Conservation (phyloP, 2,329 filamentous ascomycete species). For the Dactylellina drechsleri region DNA sequence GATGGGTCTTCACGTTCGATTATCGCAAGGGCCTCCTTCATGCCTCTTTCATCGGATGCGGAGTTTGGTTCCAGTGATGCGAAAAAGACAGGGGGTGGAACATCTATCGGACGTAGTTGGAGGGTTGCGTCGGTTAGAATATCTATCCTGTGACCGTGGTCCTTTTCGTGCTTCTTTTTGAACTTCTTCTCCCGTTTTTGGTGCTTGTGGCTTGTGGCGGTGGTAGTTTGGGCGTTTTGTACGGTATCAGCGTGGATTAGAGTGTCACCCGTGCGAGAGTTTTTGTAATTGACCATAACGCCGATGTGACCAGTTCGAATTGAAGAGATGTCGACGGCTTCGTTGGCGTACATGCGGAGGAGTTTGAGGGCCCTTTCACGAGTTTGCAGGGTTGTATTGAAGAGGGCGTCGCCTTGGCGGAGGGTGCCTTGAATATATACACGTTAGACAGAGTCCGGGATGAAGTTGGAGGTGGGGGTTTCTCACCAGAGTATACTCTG, state of each 20-base stretch:
- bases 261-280: slow-evolving; percentile 93
- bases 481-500: slow-evolving; percentile 93
- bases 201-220: slow-evolving; percentile 43
- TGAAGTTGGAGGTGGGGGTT: slow-evolving; percentile 72
- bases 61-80: slow-evolving; percentile 88
- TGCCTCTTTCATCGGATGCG: slow-evolving; percentile 79
- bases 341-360: slow-evolving; percentile 98
- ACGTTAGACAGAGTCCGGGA: slow-evolving; percentile 85
- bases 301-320: slow-evolving; percentile 91
- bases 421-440: slow-evolving; percentile 80
- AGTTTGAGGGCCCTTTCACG: slow-evolving; percentile 97
- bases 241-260: slow-evolving; percentile 69
- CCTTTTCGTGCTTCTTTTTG: slow-evolving; percentile 61
- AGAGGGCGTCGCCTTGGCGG: slow-evolving; percentile 87
- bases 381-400: slow-evolving; percentile 92
- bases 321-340: slow-evolving; percentile 83
- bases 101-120: slow-evolving; percentile 85
- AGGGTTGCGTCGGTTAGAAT: slow-evolving; percentile 64
- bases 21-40: slow-evolving; percentile 79
- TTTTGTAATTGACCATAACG: slow-evolving; percentile 87
- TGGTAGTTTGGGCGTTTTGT: slow-evolving; percentile 13
- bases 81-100: slow-evolving; percentile 95
- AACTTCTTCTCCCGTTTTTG: slow-evolving; percentile 49
- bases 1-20: slow-evolving; percentile 92
- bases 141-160: slow-evolving; percentile 64